A percentile compares a stretch with the other conserved stretches of the same genome.
Evolutionary conservation across 1,284 basidiomycete genomes (phyloP).

Genomic region (Leucoagaricus sp.): DNA sequence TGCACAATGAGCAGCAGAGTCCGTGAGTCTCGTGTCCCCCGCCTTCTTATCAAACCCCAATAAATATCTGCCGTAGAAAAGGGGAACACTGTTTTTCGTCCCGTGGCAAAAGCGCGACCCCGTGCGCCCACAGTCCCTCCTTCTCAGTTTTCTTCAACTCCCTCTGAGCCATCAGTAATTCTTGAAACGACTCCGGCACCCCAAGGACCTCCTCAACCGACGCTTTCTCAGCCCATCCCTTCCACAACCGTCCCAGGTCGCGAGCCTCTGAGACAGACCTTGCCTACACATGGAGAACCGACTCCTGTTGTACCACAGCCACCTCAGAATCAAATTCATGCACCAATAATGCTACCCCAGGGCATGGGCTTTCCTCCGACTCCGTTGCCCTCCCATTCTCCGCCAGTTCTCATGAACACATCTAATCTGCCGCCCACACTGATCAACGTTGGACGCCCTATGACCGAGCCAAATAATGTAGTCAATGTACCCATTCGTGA

Average conservation of each 20-base stretch:
- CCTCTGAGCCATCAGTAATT: conserved; percentile 28
- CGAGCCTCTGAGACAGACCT: conserved; percentile 8
- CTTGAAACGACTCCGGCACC: conserved; percentile 14
- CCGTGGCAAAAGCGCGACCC: conserved; percentile 55
- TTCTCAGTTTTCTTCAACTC: conserved; percentile 38
- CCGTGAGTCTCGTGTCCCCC: conserved; percentile 48
- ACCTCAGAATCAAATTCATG: background rate
- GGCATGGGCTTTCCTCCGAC: background rate
- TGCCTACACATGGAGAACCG: conserved; percentile 6
- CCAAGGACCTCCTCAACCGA: conserved; percentile 12
- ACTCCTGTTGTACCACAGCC: background rate
- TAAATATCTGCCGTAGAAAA: conserved; percentile 51
- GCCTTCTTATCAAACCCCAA: conserved; percentile 1
- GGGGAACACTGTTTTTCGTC: conserved; percentile 67
- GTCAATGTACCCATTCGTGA: background rate
- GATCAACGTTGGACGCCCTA: conserved; percentile 2
- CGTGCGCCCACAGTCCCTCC: conserved; percentile 32
- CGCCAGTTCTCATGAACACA: conserved; percentile 6
- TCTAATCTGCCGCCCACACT: conserved; percentile 4
- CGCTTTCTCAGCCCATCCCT: conserved; percentile 15
- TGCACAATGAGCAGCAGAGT: conserved; percentile 69
- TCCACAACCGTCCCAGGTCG: conserved; percentile 15
- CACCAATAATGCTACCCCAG: background rate
- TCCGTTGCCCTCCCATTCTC: background rate
- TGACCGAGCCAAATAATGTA: background rate